Conservation (phyloP, 352 stramenopile genomes). For the Phytopythium chamaehyphon region DNA sequence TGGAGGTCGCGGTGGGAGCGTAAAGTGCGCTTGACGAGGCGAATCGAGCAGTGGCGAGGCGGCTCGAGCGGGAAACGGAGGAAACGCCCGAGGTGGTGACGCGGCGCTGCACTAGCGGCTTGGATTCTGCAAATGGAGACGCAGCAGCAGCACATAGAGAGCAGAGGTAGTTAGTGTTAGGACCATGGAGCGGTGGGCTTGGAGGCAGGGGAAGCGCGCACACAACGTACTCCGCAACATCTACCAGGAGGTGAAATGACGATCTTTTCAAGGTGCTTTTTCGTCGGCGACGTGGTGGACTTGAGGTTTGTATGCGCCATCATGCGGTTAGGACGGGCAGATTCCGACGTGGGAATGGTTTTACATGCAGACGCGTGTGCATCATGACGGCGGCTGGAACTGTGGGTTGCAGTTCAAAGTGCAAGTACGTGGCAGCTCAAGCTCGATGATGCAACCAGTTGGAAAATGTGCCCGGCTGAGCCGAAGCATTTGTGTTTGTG, state of each 20-base stretch:
- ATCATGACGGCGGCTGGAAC: constrained; percentile 1
- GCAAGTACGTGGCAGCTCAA: no score
- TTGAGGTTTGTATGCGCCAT: constrained; percentile 10
- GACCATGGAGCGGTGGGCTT: background rate
- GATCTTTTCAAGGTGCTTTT: background rate
- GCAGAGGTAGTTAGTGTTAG: background rate
- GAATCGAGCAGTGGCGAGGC: background rate
- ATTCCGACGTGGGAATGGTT: constrained; percentile 14
- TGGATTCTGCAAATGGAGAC: constrained; percentile 19
- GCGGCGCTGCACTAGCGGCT: constrained; percentile 14
- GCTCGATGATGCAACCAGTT: background rate
- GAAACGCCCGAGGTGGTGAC: constrained; percentile 8
- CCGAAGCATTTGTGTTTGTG: no score
- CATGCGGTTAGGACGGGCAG: background rate
- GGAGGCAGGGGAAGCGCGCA: background rate
- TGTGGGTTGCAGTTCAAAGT: background rate
- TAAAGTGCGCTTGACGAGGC: background rate
- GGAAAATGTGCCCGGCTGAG: no score
- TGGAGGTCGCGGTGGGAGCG: background rate
- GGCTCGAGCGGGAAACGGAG: background rate
- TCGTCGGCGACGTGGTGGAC: constrained; percentile 4
- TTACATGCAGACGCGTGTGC: background rate
- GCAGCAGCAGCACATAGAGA: no score
- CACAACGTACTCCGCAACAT: constrained; percentile 27
- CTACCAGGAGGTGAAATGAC: constrained; percentile 4